Conservation (phyloP, 306 rosid genomes). For the Abrus pulchellus region DNA sequence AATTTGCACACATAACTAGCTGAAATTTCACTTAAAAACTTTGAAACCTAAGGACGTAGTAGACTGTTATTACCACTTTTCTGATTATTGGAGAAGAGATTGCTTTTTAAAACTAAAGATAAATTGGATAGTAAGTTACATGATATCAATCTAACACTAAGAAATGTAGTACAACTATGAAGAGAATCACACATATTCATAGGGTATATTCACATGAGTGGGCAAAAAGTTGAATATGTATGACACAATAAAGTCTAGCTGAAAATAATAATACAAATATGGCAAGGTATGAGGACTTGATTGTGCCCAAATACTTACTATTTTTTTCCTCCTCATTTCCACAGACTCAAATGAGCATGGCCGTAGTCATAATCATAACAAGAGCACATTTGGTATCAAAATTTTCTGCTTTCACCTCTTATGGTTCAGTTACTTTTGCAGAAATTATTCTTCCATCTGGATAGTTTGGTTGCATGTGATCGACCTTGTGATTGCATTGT, state of each 20-base stretch:
- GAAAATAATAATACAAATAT: constrained; percentile 15
- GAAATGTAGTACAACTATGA: constrained; percentile 31
- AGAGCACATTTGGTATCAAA: constrained; percentile 1
- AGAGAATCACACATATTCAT: constrained; percentile 25
- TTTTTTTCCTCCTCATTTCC: constrained; percentile 29
- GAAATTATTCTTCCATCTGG: constrained; percentile 85
- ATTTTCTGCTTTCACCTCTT: constrained; percentile 35
- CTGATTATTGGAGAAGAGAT: constrained; percentile 17
- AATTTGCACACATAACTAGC: constrained; percentile 23
- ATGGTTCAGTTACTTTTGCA: constrained; percentile 56
- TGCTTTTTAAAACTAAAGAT: constrained; percentile 18
- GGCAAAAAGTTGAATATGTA: constrained; percentile 2
- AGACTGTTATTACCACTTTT: constrained; percentile 5
- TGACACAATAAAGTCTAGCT: constrained; percentile 34
- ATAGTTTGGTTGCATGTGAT: constrained; percentile 74
- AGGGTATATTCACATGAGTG: constrained; percentile 27
- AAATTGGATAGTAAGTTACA: constrained; percentile 32
- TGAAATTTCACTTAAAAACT: constrained; percentile 7
- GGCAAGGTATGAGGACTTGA: constrained; percentile 13
- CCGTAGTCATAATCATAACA: constrained; percentile 22
- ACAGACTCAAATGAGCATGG: constrained; percentile 24
- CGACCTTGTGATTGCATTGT: constrained; percentile 73
- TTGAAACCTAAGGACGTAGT: constrained; percentile 9
- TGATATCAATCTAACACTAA: constrained; percentile 20
- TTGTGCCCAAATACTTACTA: constrained; percentile 13